Evolutionary conservation across 768 basidiomycete genomes (phyloP).

Genomic region (Mycena crocata): DNA sequence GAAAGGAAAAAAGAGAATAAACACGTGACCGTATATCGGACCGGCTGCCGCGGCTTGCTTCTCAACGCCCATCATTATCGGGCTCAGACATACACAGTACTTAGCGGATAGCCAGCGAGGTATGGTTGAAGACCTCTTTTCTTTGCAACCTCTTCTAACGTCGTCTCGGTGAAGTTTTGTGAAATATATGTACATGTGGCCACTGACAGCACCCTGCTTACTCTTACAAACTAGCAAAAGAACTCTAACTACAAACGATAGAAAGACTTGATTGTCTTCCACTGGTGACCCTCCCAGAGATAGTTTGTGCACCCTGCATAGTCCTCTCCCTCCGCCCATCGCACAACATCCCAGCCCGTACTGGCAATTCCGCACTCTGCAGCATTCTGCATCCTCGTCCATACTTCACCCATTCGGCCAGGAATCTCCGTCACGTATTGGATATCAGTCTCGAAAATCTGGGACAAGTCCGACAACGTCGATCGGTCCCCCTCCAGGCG

Average conservation of each 20-base stretch:
- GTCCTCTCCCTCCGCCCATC: constrained; percentile 43
- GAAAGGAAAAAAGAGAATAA: too few species aligned
- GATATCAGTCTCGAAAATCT: constrained; percentile 23
- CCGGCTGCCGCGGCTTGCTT: too few species aligned
- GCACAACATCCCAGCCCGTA: constrained; percentile 47
- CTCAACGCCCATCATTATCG: too few species aligned
- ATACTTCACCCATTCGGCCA: constrained; percentile 26
- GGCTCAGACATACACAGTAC: too few species aligned
- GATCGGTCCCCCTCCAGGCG: constrained; percentile 48
- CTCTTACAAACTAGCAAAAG: not conserved
- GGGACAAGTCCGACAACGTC: constrained; percentile 37
- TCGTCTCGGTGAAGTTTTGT: too few species aligned
- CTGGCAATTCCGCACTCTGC: constrained; percentile 45
- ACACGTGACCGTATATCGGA: too few species aligned
- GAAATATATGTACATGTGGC: not conserved
- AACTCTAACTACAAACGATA: constrained; percentile 24
- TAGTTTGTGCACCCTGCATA: constrained; percentile 45
- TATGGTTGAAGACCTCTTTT: too few species aligned
- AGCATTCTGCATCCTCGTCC: constrained; percentile 42
- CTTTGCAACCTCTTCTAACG: not conserved
- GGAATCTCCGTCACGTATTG: constrained; percentile 35
- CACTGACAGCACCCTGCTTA: not conserved
- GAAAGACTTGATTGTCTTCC: constrained; percentile 42
- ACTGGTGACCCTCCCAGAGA: constrained; percentile 47
- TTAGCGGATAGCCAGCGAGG: too few species aligned